These are phyloP conservation scores for Boechera retrofracta DNA, from an alignment of 345 rosid genomes.

Conservation along the genomic window DNA sequence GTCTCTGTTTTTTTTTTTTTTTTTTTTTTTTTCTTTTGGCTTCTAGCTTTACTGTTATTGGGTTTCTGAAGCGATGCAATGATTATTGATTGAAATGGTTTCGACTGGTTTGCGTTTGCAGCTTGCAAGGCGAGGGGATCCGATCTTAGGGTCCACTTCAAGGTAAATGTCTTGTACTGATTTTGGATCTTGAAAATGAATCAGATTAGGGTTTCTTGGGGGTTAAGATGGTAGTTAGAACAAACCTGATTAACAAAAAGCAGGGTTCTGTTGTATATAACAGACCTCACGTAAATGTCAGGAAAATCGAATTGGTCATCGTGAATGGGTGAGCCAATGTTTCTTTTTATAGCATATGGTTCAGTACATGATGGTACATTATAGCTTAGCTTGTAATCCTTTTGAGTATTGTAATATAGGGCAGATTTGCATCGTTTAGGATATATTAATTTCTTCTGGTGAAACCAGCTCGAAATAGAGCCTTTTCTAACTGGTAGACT, in stretches of 20 bases:
- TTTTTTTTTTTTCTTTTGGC: neutral
- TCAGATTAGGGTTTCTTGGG: neutral
- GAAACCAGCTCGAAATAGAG: neutral
- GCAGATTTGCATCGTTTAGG: too few species aligned
- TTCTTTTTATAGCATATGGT: constrained; percentile 51
- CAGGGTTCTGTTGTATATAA: constrained; percentile 61
- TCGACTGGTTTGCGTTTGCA: constrained; percentile 38
- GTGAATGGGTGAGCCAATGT: constrained; percentile 73
- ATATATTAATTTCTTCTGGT: neutral
- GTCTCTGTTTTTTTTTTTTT: neutral
- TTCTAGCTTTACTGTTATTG: neutral
- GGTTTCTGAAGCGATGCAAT: neutral
- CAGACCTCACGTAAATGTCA: constrained; percentile 63
- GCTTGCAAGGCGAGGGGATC: constrained; percentile 98
- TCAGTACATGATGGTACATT: constrained; percentile 62
- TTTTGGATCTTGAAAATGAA: neutral
- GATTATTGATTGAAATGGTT: constrained; percentile 5
- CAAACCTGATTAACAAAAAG: constrained; percentile 65
- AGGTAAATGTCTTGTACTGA: constrained; percentile 50
- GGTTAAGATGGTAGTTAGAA: neutral
- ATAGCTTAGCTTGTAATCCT: neutral
- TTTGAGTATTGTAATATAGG: neutral
- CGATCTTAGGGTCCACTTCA: constrained; percentile 93
- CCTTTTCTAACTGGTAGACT: too few species aligned
- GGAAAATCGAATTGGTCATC: constrained; percentile 57